Conservation (phyloP, 805 yeast species). For the Wickerhamomyces subpelliculosus region DNA sequence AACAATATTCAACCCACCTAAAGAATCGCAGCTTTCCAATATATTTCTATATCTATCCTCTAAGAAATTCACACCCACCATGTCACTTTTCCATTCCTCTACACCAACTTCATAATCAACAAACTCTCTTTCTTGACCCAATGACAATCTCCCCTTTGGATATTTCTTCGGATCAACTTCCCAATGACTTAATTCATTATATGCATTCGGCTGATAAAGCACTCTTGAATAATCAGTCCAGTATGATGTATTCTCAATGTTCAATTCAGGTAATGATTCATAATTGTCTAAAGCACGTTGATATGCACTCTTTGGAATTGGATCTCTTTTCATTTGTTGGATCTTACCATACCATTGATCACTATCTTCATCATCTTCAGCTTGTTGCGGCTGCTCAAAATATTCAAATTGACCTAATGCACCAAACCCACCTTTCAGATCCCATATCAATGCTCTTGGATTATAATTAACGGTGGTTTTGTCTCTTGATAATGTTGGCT, state of each 20-base stretch:
- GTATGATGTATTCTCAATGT: slow-evolving; percentile 37
- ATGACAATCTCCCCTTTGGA: slow-evolving; percentile 20
- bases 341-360: slow-evolving; percentile 9
- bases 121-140: slow-evolving; percentile 34
- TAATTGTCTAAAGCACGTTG: slow-evolving; percentile 58
- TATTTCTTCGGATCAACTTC: slow-evolving; percentile 34
- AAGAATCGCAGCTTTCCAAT: slow-evolving; percentile 68
- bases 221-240: slow-evolving; percentile 82
- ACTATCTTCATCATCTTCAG: slow-evolving; percentile 4
- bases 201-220: slow-evolving; percentile 54
- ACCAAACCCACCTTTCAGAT: slow-evolving; percentile 71
- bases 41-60: slow-evolving; percentile 53
- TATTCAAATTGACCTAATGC: slow-evolving; percentile 51
- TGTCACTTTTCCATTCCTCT: slow-evolving; percentile 42
- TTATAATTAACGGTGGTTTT: slow-evolving; percentile 48
- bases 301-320: slow-evolving; percentile 46
- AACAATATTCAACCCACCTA: slow-evolving; percentile 64
- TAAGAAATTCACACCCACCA: slow-evolving; percentile 39
- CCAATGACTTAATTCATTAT: slow-evolving; percentile 55
- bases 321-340: slow-evolving; percentile 28
- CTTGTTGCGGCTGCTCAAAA: slow-evolving; percentile 10
- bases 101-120: slow-evolving; percentile 47
- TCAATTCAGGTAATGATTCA: slow-evolving; percentile 27
- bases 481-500: slow-evolving; percentile 30
- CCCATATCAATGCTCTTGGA: slow-evolving; percentile 85